Base-by-base conservation (phyloP, 1,284 basidiomycete species). In the Puccinia brachypodii region DNA sequence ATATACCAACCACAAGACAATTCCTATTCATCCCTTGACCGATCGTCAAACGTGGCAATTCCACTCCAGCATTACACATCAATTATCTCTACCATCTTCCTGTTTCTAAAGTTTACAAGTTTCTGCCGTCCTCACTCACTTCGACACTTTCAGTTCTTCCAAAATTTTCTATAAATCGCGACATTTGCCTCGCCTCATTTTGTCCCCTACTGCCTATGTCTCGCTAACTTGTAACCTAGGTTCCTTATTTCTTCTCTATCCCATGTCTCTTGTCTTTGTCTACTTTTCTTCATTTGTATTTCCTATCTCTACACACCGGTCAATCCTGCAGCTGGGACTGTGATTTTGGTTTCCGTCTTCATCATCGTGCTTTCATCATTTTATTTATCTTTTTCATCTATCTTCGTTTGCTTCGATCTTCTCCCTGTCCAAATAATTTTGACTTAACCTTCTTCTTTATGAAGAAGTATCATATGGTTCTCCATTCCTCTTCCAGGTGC, bases 361-460 rank as follows among this genome's bases (percentile, higher is more conserved):
- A 60, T 60, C 14, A 14, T 58, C 3, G 6, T 58, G 2, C 28
- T 60, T 14, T 25, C 31, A 4, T 3, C 13, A 16, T 31, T 38
- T 31, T 64, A 38, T 33, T 33, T 33, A 14, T 64, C 16, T 64
- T 64, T 4, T 62, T 62, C 16, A 8, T 28, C 56, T 62, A 33
- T 62, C 31, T 62, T 62, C 13, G 28, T 62, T 62, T 62, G 6
- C 31, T 64, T 64, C 62, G 62, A 64, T 64, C 62, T 64, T 64
- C 62, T 64, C 33, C 33, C 33, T 60, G 58, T 60, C 33, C 8
- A 60, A 60, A 60, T 25, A 60, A 7, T 60, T 14, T 31, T 60
- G 28, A n/a, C 58, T n/a, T n/a, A n/a, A n/a, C n/a, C n/a, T n/a
- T 60, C 31, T 58, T 58, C 28, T 28, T 13, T 25, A 25, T 58